Evolutionary conservation across 106 monocot species (phyloP), one percentile per base, ranked within the genome.

Genomic region (Iris macrosiphon): DNA sequence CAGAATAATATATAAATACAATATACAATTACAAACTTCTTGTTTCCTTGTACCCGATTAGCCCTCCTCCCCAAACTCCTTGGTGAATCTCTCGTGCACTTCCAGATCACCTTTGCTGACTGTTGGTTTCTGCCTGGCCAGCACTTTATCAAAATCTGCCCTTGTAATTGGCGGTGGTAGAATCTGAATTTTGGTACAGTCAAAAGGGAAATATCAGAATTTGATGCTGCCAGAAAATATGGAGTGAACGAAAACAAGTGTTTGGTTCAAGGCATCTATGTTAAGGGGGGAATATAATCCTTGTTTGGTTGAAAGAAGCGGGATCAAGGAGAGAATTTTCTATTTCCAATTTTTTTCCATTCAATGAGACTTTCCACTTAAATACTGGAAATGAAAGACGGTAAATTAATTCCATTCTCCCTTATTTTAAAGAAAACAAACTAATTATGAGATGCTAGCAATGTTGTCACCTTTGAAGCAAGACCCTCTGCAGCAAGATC

Each of bases 11-110:
- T 21, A 59, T 25, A 14, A 48, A 32, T 57, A 57, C 55, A 67
- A 67, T 67, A 46, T 67, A 67, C 57, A 67, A 11, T 57, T 57
- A 13, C 44, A n/a, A n/a, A n/a, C n/a, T n/a, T 9, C 9, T 23
- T 21, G 18, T 35, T 21, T 14, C 37, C 18, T 0, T 34, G 8
- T 10, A 4, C 16, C 9, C 30, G 16, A 1, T 70, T 37, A 85
- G 30, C 85, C 85, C 17, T 87, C 87, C 50, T 87, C 87, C 35
- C 87, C 87, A 64, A 87, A 87, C 58, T 87, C 87, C 54, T 78
- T 81, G 31, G 87, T 87, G 43, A 87, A 87, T 68, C 78, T 78
- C 67, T 87, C 87, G 49, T 81, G 81, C 31, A 87, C 74, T 39
- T 87, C 74, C 6, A 81, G 81, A 23, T 87, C 87, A 12, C 22